Conservation (phyloP, 2,329 filamentous ascomycete species). For the Septoria petroselini region DNA sequence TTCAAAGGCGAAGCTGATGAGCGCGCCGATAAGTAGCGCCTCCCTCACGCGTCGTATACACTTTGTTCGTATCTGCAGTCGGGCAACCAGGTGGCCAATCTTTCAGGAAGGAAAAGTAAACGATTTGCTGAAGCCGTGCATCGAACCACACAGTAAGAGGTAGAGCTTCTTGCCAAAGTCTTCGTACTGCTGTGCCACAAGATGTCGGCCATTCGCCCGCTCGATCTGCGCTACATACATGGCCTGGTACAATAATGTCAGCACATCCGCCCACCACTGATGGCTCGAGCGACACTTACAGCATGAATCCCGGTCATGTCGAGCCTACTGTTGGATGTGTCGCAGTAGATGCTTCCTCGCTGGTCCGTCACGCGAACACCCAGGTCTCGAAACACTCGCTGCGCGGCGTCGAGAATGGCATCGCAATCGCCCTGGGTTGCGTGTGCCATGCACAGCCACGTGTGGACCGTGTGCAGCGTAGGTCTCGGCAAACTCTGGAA, state of each 20-base stretch:
- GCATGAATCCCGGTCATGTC: conserved; percentile 16
- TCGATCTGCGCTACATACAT: conserved; percentile 16
- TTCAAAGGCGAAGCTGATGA: conserved; percentile 28
- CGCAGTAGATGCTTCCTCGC: conserved; percentile 3
- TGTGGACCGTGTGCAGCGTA: conserved; percentile 13
- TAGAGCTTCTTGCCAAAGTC: conserved; percentile 21
- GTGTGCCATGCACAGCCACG: conserved; percentile 20
- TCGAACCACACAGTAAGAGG: conserved; percentile 12
- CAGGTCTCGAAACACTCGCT: conserved; percentile 15
- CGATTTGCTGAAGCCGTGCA: conserved; percentile 13
- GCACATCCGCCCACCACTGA: not conserved
- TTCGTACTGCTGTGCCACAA: conserved; percentile 15
- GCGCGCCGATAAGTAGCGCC: too few relatives aligned
- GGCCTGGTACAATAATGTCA: not conserved
- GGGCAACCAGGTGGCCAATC: too few relatives aligned
- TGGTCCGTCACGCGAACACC: conserved; percentile 13
- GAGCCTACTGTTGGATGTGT: conserved; percentile 4
- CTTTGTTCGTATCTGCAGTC: too few relatives aligned
- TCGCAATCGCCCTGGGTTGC: conserved; percentile 1
- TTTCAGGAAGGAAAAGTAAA: too few relatives aligned
- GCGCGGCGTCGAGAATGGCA: conserved; percentile 2
- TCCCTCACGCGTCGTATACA: too few relatives aligned
- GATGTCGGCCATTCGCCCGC: not conserved
- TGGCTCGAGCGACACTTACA: not conserved
- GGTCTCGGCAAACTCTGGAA: conserved; percentile 19